Conservation (phyloP, 2,329 filamentous ascomycete genomes). For the Microdochium nivale region DNA sequence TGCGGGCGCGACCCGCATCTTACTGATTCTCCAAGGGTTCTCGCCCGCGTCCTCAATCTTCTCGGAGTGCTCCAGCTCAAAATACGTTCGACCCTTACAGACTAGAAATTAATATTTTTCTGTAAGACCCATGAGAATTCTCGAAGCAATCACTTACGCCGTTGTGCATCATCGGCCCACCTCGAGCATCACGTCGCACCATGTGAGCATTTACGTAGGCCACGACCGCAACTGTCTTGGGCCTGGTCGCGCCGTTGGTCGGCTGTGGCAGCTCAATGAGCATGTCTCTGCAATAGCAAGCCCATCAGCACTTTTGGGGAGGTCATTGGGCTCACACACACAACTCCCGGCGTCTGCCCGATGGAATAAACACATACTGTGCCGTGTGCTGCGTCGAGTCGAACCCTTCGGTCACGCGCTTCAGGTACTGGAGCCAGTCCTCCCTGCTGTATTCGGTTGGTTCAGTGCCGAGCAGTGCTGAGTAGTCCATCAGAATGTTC, state of each 20-base stretch:
- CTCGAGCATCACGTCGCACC: slow-evolving; percentile 9
- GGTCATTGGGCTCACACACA: background rate
- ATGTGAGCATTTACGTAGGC: slow-evolving; percentile 14
- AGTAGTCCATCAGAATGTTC: slow-evolving; percentile 18
- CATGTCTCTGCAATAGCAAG: slow-evolving; percentile 7
- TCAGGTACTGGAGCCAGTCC: slow-evolving; percentile 12
- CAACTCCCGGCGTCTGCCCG: background rate
- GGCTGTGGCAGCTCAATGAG: slow-evolving; percentile 16
- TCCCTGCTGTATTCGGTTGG: slow-evolving; percentile 8
- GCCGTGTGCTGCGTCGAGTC: slow-evolving; percentile 16
- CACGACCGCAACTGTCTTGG: slow-evolving; percentile 11
- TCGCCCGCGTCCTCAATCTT: slow-evolving; percentile 16
- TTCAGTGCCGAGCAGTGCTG: slow-evolving; percentile 17
- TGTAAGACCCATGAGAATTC: background rate
- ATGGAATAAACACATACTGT: slow-evolving; percentile 8
- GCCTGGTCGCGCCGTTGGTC: slow-evolving; percentile 5
- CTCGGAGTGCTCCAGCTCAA: slow-evolving; percentile 15
- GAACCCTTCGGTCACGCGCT: slow-evolving; percentile 8
- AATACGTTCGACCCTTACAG: slow-evolving; percentile 12
- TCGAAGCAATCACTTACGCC: slow-evolving; percentile 11
- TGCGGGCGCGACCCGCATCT: slow-evolving; percentile 9
- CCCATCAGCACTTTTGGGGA: background rate
- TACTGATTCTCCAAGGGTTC: slow-evolving; percentile 22
- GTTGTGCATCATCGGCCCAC: slow-evolving; percentile 17
- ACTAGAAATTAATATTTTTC: background rate